Evolutionary conservation across 768 basidiomycete genomes (phyloP).

Genomic region (Rubroboletus pulcherrimus): DNA sequence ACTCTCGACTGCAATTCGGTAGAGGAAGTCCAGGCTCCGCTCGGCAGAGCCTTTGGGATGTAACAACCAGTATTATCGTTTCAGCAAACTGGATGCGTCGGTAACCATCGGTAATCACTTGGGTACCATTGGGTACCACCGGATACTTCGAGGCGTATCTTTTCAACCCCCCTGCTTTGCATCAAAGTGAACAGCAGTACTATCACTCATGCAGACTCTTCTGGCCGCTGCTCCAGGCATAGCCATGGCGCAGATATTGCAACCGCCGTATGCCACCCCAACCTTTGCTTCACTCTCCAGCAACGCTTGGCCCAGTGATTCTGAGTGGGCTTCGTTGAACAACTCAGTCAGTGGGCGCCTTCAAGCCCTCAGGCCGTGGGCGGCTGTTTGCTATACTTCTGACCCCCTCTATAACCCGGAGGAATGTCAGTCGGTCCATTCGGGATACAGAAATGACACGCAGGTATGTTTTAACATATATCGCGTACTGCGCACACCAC

Average conservation of each 20-base stretch:
- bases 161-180: background rate
- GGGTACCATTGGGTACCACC: no score
- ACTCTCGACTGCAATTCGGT: no score
- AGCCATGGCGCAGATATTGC: background rate
- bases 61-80: no score
- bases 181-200: background rate
- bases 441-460: slow-evolving; percentile 13
- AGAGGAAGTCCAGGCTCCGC: no score
- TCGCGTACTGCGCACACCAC: background rate
- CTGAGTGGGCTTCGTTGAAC: slow-evolving; percentile 15
- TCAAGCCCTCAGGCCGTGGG: slow-evolving; percentile 20
- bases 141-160: no score
- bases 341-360: slow-evolving; percentile 15
- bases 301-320: slow-evolving; percentile 6
- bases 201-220: background rate
- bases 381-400: slow-evolving; percentile 18
- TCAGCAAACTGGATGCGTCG: no score
- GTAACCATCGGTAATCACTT: no score
- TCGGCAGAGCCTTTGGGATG: no score
- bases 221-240: background rate
- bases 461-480: slow-evolving; percentile 5
- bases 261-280: slow-evolving; percentile 6
- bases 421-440: slow-evolving; percentile 13
- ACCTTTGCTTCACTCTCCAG: slow-evolving; percentile 3
- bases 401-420: slow-evolving; percentile 17